Evolutionary conservation across 192 early-diverging fungal species (phyloP).

Genomic region (Funneliformis mosseae): DNA sequence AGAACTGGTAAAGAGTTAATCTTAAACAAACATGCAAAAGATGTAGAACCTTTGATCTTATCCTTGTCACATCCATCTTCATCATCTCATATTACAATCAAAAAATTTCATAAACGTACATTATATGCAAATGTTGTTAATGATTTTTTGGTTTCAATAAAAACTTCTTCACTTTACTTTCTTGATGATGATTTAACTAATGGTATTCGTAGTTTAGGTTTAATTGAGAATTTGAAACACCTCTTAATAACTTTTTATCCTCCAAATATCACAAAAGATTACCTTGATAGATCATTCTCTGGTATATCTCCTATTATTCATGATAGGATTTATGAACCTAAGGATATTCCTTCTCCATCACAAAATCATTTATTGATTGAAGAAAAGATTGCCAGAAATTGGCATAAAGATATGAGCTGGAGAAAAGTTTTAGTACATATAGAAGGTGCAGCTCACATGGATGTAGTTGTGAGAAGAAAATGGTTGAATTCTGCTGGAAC

Average conservation of each 20-base stretch:
- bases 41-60: slow-evolving; percentile 41
- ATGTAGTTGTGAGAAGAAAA: slow-evolving; percentile 49
- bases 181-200: slow-evolving; percentile 36
- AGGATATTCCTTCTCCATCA: background rate
- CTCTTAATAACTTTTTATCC: slow-evolving; percentile 30
- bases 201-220: slow-evolving; percentile 29
- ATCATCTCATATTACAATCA: slow-evolving; percentile 38
- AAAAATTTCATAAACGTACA: slow-evolving; percentile 42
- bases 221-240: slow-evolving; percentile 30
- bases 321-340: slow-evolving; percentile 29
- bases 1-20: slow-evolving; percentile 56
- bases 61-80: slow-evolving; percentile 44
- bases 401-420: slow-evolving; percentile 49
- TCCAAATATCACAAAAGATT: slow-evolving; percentile 22
- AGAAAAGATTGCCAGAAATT: slow-evolving; percentile 39
- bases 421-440: slow-evolving; percentile 50
- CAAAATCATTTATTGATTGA: slow-evolving; percentile 8
- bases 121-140: slow-evolving; percentile 54
- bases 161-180: slow-evolving; percentile 36
- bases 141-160: slow-evolving; percentile 48
- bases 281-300: slow-evolving; percentile 29
- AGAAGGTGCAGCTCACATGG: slow-evolving; percentile 46
- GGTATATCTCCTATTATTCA: slow-evolving; percentile 38
- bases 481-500: slow-evolving; percentile 48
- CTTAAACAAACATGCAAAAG: slow-evolving; percentile 9